Percentiles rank a stretch among this genome's conserved stretches.
Conservation (phyloP, 768 basidiomycete species). For the Basidioascus undulatus region DNA sequence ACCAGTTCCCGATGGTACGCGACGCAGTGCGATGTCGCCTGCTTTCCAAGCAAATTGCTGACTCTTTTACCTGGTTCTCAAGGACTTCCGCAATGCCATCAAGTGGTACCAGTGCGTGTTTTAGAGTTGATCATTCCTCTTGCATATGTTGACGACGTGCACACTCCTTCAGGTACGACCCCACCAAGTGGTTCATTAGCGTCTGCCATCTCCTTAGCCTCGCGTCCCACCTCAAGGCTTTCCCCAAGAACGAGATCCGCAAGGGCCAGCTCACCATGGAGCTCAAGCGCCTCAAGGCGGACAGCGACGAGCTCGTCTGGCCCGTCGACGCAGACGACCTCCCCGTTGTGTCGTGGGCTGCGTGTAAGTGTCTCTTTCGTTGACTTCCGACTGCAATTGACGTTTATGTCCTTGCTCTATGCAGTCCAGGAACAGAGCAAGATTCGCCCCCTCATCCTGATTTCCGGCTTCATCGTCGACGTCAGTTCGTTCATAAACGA, state of each 20-base stretch:
- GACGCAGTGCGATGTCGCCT: no score
- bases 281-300: constrained; percentile 46
- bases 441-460: constrained; percentile 37
- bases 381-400: not conserved
- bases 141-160: not conserved
- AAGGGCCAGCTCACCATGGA: constrained; percentile 67
- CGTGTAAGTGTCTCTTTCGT: constrained; percentile 29
- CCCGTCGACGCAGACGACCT: constrained; percentile 28
- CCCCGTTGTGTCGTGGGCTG: constrained; percentile 59
- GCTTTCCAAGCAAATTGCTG: no score
- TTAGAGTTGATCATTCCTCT: constrained; percentile 15
- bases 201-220: constrained; percentile 35
- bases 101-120: constrained; percentile 20
- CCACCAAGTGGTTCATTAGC: constrained; percentile 60
- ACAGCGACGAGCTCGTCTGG: constrained; percentile 20
- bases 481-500: constrained; percentile 42
- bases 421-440: constrained; percentile 36
- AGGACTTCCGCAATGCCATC: constrained; percentile 52
- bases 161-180: constrained; percentile 51
- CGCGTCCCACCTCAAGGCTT: constrained; percentile 57
- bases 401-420: not conserved
- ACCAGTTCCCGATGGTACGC: constrained; percentile 66
- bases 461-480: constrained; percentile 76
- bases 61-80: no score
- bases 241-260: constrained; percentile 68